Evolutionary conservation across 257 asterid genomes (phyloP), one percentile per base, ranked within the genome.

Genomic region (Fraxinus cuspidata): DNA sequence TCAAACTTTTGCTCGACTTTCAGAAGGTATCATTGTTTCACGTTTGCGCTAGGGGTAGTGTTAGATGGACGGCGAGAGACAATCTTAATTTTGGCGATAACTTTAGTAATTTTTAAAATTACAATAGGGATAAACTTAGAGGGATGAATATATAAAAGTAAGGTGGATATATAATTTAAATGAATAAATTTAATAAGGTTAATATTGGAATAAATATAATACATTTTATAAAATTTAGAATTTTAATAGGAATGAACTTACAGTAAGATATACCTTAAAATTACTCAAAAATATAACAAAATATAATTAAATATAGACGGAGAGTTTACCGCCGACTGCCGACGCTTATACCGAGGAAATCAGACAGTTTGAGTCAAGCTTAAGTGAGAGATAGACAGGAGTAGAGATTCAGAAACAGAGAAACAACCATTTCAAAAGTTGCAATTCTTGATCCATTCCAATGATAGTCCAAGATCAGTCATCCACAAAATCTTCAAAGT

Each of bases 21-120:
- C 12, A 16, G 76, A 10, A 1, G 85, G 81, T 31, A 81, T 69
- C 70, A 4, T 74, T 12, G 87, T 83, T 77, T 78, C 86, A 1
- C 34, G 73, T 10, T 31, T 31, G 81, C 78, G 2, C 8, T 47
- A 87, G 86, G 2, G 85, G 89, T 8, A 85, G 28, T 56, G 77
- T 70, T 18, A 83, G 97, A 88, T 1, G 93, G 92, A 23, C 88
- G 90, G 75, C 40, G 86, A 56, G 88, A 82, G 21, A 47, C 31
- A 11, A 81, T 60, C 77, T 79, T 89, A 3, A 11, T 66, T 74
- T 71, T 71, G 2, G 88, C 6, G 6, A 32, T 32, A 32, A 32
- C 4, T 32, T 32, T 32, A 32, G 35, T 32, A 32, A 32, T 32
- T 32, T 32, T 32, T 32, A 4, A 32, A 29, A 32, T 32, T 32